phyloP scores from a whole-genome alignment of 306 rosid species.

The Leucaena leucocephala region DNA sequence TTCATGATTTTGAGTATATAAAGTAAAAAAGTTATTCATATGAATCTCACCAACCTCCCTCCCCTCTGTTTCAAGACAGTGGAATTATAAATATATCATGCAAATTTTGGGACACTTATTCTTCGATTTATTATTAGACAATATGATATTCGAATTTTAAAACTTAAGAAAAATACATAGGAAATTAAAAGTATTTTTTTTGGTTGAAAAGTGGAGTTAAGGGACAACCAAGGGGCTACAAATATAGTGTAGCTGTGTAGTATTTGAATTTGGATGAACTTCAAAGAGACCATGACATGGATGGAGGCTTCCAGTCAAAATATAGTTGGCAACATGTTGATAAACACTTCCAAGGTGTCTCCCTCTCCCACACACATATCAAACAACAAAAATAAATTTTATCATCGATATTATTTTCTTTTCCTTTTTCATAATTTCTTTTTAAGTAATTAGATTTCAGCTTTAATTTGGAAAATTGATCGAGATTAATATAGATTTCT shows the following conservation, averaged over 20 bases:
- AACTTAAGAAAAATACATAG: not conserved
- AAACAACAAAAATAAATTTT: no score
- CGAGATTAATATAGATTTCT: no score
- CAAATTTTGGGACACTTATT: not conserved
- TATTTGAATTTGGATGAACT: not conserved
- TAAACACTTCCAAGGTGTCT: not conserved
- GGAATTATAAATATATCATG: not conserved
- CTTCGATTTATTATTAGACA: not conserved
- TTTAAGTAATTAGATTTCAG: no score
- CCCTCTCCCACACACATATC: not conserved
- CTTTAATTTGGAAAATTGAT: no score
- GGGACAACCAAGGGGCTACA: not conserved
- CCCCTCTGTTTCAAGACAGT: not conserved
- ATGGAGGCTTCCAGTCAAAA: not conserved
- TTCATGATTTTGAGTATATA: not conserved
- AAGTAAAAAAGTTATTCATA: not conserved
- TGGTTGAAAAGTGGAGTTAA: not conserved
- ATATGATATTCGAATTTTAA: no score
- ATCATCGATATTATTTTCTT: no score
- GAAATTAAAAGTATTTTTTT: no score
- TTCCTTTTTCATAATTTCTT: no score
- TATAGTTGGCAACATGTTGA: not conserved
- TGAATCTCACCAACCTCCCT: not conserved
- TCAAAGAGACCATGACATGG: not conserved
- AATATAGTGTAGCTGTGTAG: not conserved